Evolutionary conservation across 1,139 yeast species (phyloP).

Genomic region (Groenewaldozyma sp.): DNA sequence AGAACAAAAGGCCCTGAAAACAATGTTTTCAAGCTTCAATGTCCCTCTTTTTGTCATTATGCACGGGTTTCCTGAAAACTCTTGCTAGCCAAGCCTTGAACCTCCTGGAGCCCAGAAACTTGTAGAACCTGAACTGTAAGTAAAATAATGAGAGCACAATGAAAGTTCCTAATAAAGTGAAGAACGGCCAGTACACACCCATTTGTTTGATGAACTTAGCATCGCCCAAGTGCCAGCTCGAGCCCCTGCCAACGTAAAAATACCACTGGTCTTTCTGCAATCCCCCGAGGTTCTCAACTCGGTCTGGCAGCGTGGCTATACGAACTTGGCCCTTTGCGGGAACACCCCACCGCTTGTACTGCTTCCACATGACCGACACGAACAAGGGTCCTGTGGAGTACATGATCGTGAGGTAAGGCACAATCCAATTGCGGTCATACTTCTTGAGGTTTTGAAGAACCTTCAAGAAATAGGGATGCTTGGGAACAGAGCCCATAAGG

Average conservation of each 20-base stretch:
- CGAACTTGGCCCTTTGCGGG: conserved; percentile 29
- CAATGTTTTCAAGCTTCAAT: background rate
- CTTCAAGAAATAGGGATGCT: conserved; percentile 75
- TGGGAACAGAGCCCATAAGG: conserved; percentile 83
- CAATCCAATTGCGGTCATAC: conserved; percentile 36
- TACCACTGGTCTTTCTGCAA: conserved; percentile 26
- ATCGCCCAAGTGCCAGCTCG: conserved; percentile 85
- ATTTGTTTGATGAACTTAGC: conserved; percentile 64
- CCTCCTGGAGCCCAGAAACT: conserved; percentile 12
- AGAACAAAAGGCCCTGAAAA: too few relatives aligned
- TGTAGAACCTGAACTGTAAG: conserved; percentile 38
- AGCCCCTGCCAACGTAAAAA: conserved; percentile 66
- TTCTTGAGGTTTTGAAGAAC: conserved; percentile 53
- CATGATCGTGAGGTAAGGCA: conserved; percentile 89
- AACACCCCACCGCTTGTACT: conserved; percentile 62
- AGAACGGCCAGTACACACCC: conserved; percentile 60
- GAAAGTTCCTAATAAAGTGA: conserved; percentile 58
- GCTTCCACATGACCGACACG: conserved; percentile 78
- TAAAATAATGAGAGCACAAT: conserved; percentile 49
- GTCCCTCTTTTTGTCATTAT: background rate
- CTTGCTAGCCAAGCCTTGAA: conserved; percentile 1
- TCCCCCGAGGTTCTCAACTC: conserved; percentile 47
- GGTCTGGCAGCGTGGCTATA: conserved; percentile 54
- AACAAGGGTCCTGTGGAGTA: conserved; percentile 88
- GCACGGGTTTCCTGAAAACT: background rate